phyloP scores from a whole-genome alignment of 2,329 filamentous ascomycete genomes.

The Colletotrichum sp. region DNA sequence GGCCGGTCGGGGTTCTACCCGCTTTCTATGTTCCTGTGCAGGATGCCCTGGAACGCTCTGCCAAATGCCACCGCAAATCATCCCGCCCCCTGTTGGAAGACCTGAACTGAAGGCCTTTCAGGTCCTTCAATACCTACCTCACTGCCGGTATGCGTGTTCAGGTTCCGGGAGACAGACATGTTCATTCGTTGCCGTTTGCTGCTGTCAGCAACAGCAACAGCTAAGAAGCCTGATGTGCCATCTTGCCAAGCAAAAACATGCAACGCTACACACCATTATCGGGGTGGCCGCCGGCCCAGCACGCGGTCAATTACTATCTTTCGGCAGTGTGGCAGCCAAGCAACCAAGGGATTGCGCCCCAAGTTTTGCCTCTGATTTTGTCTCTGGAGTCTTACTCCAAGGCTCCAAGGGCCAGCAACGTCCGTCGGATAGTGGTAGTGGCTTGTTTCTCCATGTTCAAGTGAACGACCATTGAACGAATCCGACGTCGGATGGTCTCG shows the following conservation, averaged over 20 bases:
- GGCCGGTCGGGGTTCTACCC: constrained; percentile 13
- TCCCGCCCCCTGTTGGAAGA: neutral
- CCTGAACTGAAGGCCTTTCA: neutral
- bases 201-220: neutral
- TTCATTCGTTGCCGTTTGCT: neutral
- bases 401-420: neutral
- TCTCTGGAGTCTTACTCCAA: neutral
- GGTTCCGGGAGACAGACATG: neutral
- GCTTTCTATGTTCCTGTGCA: constrained; percentile 14
- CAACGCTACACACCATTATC: constrained; percentile 6
- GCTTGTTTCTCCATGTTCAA: neutral
- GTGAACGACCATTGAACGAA: neutral
- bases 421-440: neutral
- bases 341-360: neutral
- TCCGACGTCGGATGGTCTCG: constrained; percentile 10
- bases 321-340: neutral
- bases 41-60: neutral
- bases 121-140: neutral
- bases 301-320: neutral
- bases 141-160: neutral
- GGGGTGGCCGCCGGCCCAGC: constrained; percentile 6
- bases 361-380: neutral
- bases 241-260: neutral
- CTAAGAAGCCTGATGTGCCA: neutral
- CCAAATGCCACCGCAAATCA: constrained; percentile 5